phyloP scores from a whole-genome alignment of 129 eudicot species.

The Glebionis coronaria region DNA sequence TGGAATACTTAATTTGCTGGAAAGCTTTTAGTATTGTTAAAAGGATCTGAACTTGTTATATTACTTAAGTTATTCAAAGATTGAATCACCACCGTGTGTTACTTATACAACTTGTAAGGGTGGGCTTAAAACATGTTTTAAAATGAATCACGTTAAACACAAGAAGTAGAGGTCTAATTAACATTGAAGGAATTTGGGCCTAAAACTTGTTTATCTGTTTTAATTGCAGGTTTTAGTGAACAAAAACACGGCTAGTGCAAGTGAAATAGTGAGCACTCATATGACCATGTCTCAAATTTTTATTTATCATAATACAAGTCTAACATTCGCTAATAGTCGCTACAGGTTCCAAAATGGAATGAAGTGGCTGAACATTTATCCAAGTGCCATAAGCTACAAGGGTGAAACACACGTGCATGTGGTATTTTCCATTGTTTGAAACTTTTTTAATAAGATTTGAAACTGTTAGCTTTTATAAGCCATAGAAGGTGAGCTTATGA shows the following conservation, averaged over 20 bases:
- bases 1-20: too few relatives aligned
- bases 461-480: too few relatives aligned
- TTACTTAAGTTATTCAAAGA: too few relatives aligned
- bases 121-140: too few relatives aligned
- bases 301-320: slow-evolving; percentile 2
- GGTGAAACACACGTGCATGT: slow-evolving; percentile 19
- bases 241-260: slow-evolving; percentile 92
- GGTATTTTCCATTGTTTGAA: neutral
- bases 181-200: too few relatives aligned
- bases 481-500: too few relatives aligned
- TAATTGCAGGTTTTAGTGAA: slow-evolving; percentile 87
- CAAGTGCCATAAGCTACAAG: slow-evolving; percentile 60
- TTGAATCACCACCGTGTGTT: too few relatives aligned
- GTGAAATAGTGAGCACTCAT: slow-evolving; percentile 78
- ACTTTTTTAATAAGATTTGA: neutral
- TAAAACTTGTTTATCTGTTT: neutral
- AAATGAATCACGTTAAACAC: too few relatives aligned
- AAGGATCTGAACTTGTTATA: too few relatives aligned
- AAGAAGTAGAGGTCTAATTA: too few relatives aligned
- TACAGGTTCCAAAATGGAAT: slow-evolving; percentile 83
- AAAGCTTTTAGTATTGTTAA: too few relatives aligned
- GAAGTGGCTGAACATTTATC: slow-evolving; percentile 56
- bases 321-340: slow-evolving; percentile 23
- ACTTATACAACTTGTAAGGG: too few relatives aligned
- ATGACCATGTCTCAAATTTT: slow-evolving; percentile 5